Base-by-base conservation (phyloP, 139 green algal species). In the Tetratostichococcus sp. region DNA sequence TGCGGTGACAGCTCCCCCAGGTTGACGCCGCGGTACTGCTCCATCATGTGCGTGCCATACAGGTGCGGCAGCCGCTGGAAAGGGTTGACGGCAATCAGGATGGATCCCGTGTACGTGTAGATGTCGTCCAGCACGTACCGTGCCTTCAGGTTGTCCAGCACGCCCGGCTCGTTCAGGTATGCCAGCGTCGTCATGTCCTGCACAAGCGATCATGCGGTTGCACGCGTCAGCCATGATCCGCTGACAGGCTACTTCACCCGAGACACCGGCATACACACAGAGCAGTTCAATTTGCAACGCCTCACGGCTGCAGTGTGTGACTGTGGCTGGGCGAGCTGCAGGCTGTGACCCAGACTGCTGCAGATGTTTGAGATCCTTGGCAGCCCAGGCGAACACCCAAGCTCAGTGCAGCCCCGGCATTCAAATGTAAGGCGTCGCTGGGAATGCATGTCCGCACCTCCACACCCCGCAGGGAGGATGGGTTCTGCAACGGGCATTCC, bases 141-240 rank as follows among this genome's bases (percentile, higher is more conserved):
- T 1, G 73, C 79, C 68, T 89, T 89, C 17, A 97, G 76, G 83
- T 97, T 97, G 84, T 86, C 91, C 22, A 97, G 87, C 50, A 99
- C 96, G 0, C 92, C 94, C 4, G 96, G 95, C 88, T 99, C 96
- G 82, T 99, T 95, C 23, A 99, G 88, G 83, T 99, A 98, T 1
- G 90, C 88, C 57, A 99, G 86, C 35, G 89, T 93, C 1, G 94
- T 99, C 96, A 99, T 99, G 87, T 99, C 93, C 92, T 97, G 86
- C 65, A 79, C 4, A 35, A n/a, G 8, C 39, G n/a, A n/a, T n/a
- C n/a, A n/a, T n/a, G n/a, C n/a, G n/a, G n/a, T n/a, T n/a, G n/a
- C n/a, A n/a, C n/a, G n/a, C n/a, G n/a, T n/a, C n/a, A n/a, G n/a
- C n/a, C n/a, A n/a, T n/a, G n/a, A n/a, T n/a, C n/a, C n/a, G n/a